Evolutionary conservation across 2,329 filamentous ascomycete species (phyloP), one percentile per base, ranked within the genome.

Genomic region (Exophiala calicioides): DNA sequence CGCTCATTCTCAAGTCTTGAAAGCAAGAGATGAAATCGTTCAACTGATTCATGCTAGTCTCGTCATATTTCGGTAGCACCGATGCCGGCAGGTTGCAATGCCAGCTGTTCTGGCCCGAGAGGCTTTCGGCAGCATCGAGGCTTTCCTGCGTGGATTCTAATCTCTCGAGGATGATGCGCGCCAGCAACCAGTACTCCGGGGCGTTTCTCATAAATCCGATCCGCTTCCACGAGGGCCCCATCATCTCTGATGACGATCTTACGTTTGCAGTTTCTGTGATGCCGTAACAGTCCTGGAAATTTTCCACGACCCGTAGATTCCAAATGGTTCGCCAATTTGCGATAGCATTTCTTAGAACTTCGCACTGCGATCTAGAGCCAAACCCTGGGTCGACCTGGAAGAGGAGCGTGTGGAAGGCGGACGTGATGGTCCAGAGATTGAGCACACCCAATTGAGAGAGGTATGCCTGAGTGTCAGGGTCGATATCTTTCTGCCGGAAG

Each of bases 31-130:
- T 69, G n/a, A 68, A 49, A 30, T 67, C 62, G 42, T 69, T 69
- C 8, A 69, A 61, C 44, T 70, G 67, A 4, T 62, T 60, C 67
- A 69, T 68, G 45, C 66, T 68, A 0, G 67, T 69, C 44, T 70
- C 65, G 44, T 69, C 66, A 50, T 67, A 69, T 47, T 66, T 58
- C n/a, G n/a, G n/a, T n/a, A n/a, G n/a, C n/a, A n/a, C n/a, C n/a
- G n/a, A n/a, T n/a, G n/a, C n/a, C n/a, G n/a, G n/a, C n/a, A n/a
- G n/a, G n/a, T n/a, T n/a, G n/a, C n/a, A n/a, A n/a, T n/a, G n/a
- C n/a, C n/a, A n/a, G n/a, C n/a, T n/a, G n/a, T n/a, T n/a, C n/a
- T n/a, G n/a, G n/a, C n/a, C n/a, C n/a, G n/a, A n/a, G n/a, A n/a
- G n/a, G n/a, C n/a, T n/a, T n/a, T n/a, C n/a, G n/a, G n/a, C n/a